phyloP scores from a whole-genome alignment of 2,329 filamentous ascomycete species.

The Spiromastix sp. region DNA sequence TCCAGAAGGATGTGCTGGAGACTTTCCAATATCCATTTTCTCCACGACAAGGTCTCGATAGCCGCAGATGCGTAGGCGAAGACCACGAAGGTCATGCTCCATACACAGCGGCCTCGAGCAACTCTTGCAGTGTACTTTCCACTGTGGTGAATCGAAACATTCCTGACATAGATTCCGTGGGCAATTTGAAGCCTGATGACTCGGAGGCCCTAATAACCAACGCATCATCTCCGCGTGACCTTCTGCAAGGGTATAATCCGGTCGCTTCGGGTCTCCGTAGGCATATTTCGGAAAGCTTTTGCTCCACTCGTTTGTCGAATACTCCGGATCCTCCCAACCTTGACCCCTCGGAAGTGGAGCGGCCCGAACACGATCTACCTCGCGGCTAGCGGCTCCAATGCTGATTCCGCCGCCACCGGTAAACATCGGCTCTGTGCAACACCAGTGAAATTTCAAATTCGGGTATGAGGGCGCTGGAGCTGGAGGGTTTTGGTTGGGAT shows the following conservation, averaged over 20 bases:
- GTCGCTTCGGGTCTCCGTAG: constrained; percentile 28
- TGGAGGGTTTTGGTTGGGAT: constrained; percentile 24
- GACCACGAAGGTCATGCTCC: constrained; percentile 48
- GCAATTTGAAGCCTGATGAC: constrained; percentile 36
- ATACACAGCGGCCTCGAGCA: constrained; percentile 49
- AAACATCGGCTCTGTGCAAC: constrained; percentile 49
- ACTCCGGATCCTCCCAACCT: constrained; percentile 48
- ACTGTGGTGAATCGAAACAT: constrained; percentile 47
- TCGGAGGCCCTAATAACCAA: constrained; percentile 39
- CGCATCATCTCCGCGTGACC: constrained; percentile 34
- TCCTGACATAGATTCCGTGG: constrained; percentile 48
- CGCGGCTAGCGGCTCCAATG: constrained; percentile 43
- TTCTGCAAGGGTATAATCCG: constrained; percentile 29
- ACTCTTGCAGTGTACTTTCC: constrained; percentile 49
- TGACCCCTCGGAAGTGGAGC: constrained; percentile 45
- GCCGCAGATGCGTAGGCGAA: constrained; percentile 48
- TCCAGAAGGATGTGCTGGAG: constrained; percentile 10
- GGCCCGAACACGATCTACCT: constrained; percentile 46
- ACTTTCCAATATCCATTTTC: constrained; percentile 30
- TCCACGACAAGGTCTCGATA: constrained; percentile 45
- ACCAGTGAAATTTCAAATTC: constrained; percentile 48
- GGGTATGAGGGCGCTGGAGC: constrained; percentile 31
- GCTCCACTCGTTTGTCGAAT: constrained; percentile 30
- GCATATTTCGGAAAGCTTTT: constrained; percentile 30
- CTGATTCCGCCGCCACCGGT: constrained; percentile 51